Conservation (phyloP, 495 filamentous ascomycete species). For the Elaphomyces granulatus region DNA sequence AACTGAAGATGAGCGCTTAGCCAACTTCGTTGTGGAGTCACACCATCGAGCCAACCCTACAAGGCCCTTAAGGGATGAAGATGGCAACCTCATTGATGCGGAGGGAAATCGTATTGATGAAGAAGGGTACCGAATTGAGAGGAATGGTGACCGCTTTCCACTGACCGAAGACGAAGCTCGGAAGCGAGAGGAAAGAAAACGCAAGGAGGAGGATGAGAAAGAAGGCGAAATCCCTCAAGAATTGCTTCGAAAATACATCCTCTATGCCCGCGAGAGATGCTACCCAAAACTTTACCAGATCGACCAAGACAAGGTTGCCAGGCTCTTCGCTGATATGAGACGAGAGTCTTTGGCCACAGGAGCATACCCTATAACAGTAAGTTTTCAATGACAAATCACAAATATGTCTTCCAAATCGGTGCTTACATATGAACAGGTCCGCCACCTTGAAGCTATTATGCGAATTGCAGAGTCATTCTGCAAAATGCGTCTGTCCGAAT, state of each 20-base stretch:
- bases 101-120: slow-evolving; percentile 37
- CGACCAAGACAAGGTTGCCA: slow-evolving; percentile 91
- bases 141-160: slow-evolving; percentile 22
- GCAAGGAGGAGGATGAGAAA: slow-evolving; percentile 40
- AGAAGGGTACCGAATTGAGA: slow-evolving; percentile 31
- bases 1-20: slow-evolving; percentile 83
- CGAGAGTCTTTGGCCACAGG: slow-evolving; percentile 84
- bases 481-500: slow-evolving; percentile 91
- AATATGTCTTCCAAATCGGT: slow-evolving; percentile 2
- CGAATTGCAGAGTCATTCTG: slow-evolving; percentile 84
- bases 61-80: slow-evolving; percentile 35
- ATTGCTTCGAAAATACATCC: slow-evolving; percentile 88
- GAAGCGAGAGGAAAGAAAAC: slow-evolving; percentile 24
- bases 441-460: slow-evolving; percentile 95
- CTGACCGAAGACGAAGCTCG: slow-evolving; percentile 22
- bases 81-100: slow-evolving; percentile 47
- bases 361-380: slow-evolving; percentile 93
- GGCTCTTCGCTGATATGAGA: slow-evolving; percentile 92
- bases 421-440: slow-evolving; percentile 71
- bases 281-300: slow-evolving; percentile 92
- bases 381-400: slow-evolving; percentile 19
- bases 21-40: slow-evolving; percentile 86
- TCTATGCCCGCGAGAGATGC: slow-evolving; percentile 86
- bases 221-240: slow-evolving; percentile 83
- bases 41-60: slow-evolving; percentile 80